phyloP scores from a whole-genome alignment of 2,329 filamentous ascomycete species.

The Taxawa tesnikishii region DNA sequence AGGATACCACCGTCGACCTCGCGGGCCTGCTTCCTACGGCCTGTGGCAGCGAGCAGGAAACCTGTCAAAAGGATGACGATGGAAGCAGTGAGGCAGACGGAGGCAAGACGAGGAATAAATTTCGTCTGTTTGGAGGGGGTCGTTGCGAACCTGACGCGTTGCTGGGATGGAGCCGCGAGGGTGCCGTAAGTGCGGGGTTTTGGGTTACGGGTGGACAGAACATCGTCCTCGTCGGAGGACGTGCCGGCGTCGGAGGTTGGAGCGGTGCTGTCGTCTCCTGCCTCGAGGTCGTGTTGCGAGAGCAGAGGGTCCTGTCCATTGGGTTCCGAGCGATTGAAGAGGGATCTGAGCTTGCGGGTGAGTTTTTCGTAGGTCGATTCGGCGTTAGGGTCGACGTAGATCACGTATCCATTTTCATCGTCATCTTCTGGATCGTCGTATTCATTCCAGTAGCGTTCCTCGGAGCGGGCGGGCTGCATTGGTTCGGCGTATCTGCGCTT shows the following conservation, averaged over 20 bases:
- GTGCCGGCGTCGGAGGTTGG: conserved; percentile 18
- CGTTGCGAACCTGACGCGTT: conserved; percentile 3
- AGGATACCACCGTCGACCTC: conserved; percentile 64
- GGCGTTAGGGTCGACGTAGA: conserved; percentile 63
- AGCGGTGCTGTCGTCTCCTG: conserved; percentile 11
- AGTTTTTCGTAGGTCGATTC: conserved; percentile 53
- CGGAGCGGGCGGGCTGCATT: conserved; percentile 12
- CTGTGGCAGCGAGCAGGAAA: conserved; percentile 53
- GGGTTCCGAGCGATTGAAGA: conserved; percentile 16
- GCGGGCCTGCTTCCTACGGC: conserved; percentile 52
- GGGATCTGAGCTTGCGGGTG: conserved; percentile 35
- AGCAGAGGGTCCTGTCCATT: conserved; percentile 15
- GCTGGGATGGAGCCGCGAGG: background rate
- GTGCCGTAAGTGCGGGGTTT: conserved; percentile 16
- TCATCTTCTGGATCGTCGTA: conserved; percentile 72
- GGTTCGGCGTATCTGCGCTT: conserved; percentile 18
- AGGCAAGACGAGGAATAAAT: conserved; percentile 15
- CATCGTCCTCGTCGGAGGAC: conserved; percentile 18
- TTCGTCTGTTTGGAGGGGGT: conserved; percentile 4
- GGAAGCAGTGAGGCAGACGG: conserved; percentile 47
- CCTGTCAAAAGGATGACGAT: conserved; percentile 54
- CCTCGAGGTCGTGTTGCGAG: conserved; percentile 6
- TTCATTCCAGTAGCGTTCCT: conserved; percentile 63
- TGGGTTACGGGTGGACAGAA: conserved; percentile 18
- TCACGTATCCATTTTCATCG: conserved; percentile 48